phyloP scores from a whole-genome alignment of 1,139 yeast species.

The Taiozyma sp. region DNA sequence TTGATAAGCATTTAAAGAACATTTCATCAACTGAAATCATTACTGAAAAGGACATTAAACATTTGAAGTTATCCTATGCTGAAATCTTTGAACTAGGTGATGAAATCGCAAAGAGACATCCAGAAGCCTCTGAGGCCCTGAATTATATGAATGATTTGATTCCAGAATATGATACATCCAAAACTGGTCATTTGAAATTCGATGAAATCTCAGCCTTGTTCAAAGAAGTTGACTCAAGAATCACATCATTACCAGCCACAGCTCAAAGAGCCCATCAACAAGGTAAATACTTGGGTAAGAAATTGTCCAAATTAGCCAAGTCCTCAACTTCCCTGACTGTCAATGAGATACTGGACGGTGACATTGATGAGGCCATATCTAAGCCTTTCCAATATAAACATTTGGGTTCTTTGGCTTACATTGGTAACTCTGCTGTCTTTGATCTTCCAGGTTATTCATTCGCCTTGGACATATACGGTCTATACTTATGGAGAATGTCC shows the following conservation, averaged over 20 bases:
- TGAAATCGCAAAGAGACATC: constrained; percentile 45
- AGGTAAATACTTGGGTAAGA: constrained; percentile 55
- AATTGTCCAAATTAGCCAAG: constrained; percentile 44
- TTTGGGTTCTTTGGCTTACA: constrained; percentile 57
- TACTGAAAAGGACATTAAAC: constrained; percentile 39
- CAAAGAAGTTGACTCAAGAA: constrained; percentile 50
- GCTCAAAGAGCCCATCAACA: constrained; percentile 69
- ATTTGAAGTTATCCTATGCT: constrained; percentile 37
- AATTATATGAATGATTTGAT: constrained; percentile 43
- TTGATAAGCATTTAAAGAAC: constrained; percentile 34
- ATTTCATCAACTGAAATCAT: constrained; percentile 29
- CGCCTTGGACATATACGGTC: constrained; percentile 56
- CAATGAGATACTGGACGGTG: constrained; percentile 41
- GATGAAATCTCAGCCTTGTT: constrained; percentile 44
- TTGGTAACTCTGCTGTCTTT: constrained; percentile 63
- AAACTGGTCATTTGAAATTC: constrained; percentile 43
- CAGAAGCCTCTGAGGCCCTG: constrained; percentile 54
- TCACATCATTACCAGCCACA: constrained; percentile 63
- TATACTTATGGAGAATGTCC: constrained; percentile 65
- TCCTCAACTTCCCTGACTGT: constrained; percentile 33
- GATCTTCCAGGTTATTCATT: constrained; percentile 54
- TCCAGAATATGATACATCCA: constrained; percentile 42
- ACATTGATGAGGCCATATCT: constrained; percentile 47
- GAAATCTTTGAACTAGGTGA: constrained; percentile 43
- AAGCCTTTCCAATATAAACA: constrained; percentile 55